Conservation (phyloP, 495 filamentous ascomycete genomes). For the Trichocladium uniseriatum region DNA sequence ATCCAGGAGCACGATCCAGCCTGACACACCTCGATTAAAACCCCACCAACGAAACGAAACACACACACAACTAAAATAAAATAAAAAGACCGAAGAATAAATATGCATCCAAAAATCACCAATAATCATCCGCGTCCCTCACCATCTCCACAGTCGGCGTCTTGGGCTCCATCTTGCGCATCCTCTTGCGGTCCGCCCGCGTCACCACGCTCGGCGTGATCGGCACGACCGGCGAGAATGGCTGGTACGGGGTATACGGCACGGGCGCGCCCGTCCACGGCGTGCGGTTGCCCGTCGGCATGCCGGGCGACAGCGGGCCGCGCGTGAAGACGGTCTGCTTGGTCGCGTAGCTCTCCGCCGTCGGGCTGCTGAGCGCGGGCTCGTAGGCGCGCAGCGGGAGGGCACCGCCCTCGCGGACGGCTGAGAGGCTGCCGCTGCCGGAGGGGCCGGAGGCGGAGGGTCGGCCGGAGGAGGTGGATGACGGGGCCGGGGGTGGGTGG, state of each 20-base stretch:
- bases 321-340: constrained; percentile 76
- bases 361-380: constrained; percentile 43
- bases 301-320: constrained; percentile 31
- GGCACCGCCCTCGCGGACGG: constrained; percentile 38
- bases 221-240: constrained; percentile 77
- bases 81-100: not conserved
- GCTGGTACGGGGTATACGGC: constrained; percentile 88
- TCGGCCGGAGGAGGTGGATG: constrained; percentile 6
- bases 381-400: constrained; percentile 57
- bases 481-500: not conserved
- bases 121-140: constrained; percentile 43
- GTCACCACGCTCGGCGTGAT: constrained; percentile 75
- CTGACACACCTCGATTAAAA: no score
- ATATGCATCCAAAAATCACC: constrained; percentile 34
- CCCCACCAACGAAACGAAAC: not conserved
- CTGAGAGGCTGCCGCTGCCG: constrained; percentile 13
- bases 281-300: constrained; percentile 37
- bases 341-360: constrained; percentile 35
- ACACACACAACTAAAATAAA: not conserved
- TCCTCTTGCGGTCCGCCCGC: constrained; percentile 61
- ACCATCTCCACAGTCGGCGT: constrained; percentile 47
- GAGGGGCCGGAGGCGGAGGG: constrained; percentile 5
- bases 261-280: constrained; percentile 65
- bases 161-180: constrained; percentile 50
- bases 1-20: no score